These are phyloP conservation scores for Colletotrichum sp. DNA, from an alignment of 2,329 filamentous ascomycete species.

Conservation along the genomic window DNA sequence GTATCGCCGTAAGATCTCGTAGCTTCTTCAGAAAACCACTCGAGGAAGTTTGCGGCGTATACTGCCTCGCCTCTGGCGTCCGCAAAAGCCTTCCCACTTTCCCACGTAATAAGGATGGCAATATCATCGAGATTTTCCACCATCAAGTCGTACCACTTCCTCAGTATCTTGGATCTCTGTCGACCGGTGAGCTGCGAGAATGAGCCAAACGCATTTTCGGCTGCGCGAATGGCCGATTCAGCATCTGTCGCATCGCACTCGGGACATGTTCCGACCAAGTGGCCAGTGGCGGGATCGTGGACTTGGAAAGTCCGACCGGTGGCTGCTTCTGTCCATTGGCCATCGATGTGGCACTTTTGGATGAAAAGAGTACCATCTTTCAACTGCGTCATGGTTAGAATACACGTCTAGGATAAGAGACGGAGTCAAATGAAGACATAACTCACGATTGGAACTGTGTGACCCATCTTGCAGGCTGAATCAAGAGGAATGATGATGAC, in stretches of 20 bases:
- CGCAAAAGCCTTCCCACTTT: slow-evolving; percentile 84
- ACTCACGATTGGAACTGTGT: not conserved
- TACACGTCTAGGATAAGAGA: not conserved
- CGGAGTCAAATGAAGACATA: not conserved
- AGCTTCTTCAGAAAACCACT: slow-evolving; percentile 84
- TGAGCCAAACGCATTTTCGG: slow-evolving; percentile 73
- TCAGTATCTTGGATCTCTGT: slow-evolving; percentile 74
- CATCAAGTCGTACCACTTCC: slow-evolving; percentile 84
- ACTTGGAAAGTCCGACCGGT: slow-evolving; percentile 94
- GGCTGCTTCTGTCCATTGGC: slow-evolving; percentile 85
- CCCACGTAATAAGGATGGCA: slow-evolving; percentile 83
- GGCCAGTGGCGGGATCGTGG: slow-evolving; percentile 81
- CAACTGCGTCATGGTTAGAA: not conserved
- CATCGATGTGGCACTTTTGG: slow-evolving; percentile 80
- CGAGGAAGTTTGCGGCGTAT: slow-evolving; percentile 77
- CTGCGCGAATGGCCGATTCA: slow-evolving; percentile 82
- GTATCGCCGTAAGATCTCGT: slow-evolving; percentile 76
- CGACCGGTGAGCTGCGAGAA: slow-evolving; percentile 77
- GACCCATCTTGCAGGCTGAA: not conserved
- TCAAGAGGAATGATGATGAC: not conserved
- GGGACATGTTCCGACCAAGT: slow-evolving; percentile 81
- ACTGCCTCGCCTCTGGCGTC: slow-evolving; percentile 75
- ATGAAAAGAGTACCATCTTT: not conserved
- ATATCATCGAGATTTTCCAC: slow-evolving; percentile 80
- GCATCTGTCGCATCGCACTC: slow-evolving; percentile 84